These are phyloP conservation scores for Thielaviopsis euricoi DNA, from an alignment of 2,329 filamentous ascomycete species.

Conservation along the genomic window DNA sequence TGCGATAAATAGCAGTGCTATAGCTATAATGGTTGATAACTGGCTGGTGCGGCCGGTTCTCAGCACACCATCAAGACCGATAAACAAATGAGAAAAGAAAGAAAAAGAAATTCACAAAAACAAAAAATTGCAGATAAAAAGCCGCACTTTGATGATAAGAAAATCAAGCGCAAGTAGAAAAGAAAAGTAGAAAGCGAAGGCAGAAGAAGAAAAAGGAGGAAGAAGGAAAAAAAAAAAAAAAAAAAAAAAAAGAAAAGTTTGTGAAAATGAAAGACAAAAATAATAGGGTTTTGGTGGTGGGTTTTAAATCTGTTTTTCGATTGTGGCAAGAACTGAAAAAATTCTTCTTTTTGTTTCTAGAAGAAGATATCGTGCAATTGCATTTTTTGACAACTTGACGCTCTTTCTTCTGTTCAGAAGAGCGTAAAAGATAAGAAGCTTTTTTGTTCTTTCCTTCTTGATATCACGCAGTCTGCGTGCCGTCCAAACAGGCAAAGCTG, in stretches of 20 bases:
- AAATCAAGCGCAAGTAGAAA: not conserved
- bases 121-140: too few species aligned
- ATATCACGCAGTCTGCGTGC: not conserved
- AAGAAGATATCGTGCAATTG: not conserved
- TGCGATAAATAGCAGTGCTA: too few species aligned
- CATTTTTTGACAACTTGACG: too few species aligned
- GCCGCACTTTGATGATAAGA: not conserved
- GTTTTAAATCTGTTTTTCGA: too few species aligned
- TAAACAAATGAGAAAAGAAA: not conserved
- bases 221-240: not conserved
- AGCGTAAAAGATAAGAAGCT: too few species aligned
- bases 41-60: too few species aligned
- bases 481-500: not conserved
- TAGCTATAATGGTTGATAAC: too few species aligned
- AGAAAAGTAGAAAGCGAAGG: not conserved
- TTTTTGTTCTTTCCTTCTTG: not conserved
- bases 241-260: not conserved
- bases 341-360: not conserved
- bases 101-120: not conserved
- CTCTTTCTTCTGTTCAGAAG: too few species aligned
- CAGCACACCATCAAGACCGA: too few species aligned
- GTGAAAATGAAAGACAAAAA: not conserved
- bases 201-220: not conserved
- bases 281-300: too few species aligned
- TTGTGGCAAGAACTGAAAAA: not conserved